These are phyloP conservation scores for Aspergillus felis DNA, from an alignment of 2,329 filamentous ascomycete species.

Conservation along the genomic window DNA sequence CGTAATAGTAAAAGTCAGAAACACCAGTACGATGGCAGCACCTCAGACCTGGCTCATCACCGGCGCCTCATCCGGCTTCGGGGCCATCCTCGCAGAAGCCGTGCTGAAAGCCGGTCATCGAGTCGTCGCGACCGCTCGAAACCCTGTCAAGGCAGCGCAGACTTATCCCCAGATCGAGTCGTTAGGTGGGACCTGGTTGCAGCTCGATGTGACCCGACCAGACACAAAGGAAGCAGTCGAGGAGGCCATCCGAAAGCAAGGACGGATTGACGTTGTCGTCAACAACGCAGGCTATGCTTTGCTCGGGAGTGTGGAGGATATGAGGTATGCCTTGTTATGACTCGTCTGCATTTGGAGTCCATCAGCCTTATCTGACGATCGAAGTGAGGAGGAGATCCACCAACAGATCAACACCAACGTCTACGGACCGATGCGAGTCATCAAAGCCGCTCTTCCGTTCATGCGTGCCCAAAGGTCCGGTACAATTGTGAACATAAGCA, in stretches of 20 bases:
- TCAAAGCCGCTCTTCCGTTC: constrained; percentile 35
- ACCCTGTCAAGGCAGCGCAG: constrained; percentile 19
- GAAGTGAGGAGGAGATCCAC: constrained; percentile 15
- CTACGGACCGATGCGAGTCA: constrained; percentile 38
- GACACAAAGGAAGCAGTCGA: background rate
- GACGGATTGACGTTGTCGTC: constrained; percentile 10
- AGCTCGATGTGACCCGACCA: constrained; percentile 11
- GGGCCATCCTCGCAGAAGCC: constrained; percentile 41
- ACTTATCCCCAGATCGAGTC: constrained; percentile 2
- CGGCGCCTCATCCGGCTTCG: constrained; percentile 52
- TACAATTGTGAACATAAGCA: constrained; percentile 46
- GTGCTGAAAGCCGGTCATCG: constrained; percentile 47
- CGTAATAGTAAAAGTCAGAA: background rate
- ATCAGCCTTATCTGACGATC: background rate
- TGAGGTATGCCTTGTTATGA: constrained; percentile 7
- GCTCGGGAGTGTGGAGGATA: constrained; percentile 19
- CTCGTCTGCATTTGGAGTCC: too few relatives aligned
- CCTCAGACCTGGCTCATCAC: constrained; percentile 50
- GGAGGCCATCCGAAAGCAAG: constrained; percentile 2
- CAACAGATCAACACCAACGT: constrained; percentile 37
- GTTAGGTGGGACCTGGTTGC: constrained; percentile 7
- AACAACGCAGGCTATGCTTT: constrained; percentile 17
- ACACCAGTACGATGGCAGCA: background rate
- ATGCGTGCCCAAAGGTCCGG: constrained; percentile 34
- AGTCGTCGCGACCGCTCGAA: constrained; percentile 50